phyloP scores from a whole-genome alignment of 805 yeast species.

The Candida maesae region DNA sequence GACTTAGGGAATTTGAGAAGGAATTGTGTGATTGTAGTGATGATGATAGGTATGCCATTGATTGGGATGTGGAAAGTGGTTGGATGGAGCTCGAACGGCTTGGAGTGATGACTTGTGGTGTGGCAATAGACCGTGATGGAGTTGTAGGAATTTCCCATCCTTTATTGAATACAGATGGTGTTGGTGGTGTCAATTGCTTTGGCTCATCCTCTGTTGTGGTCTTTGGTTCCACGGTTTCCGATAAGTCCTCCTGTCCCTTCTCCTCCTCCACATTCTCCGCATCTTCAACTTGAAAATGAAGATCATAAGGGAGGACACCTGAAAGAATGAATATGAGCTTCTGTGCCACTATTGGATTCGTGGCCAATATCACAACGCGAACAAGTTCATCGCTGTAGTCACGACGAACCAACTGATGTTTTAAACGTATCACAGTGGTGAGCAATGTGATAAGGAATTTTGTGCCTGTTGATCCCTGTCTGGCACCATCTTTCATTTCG shows the following conservation, averaged over 20 bases:
- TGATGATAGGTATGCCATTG: constrained; percentile 36
- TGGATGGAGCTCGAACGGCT: constrained; percentile 32
- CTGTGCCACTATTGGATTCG: constrained; percentile 58
- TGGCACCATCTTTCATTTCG: constrained; percentile 40
- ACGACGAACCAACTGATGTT: constrained; percentile 12
- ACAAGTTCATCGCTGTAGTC: constrained; percentile 30
- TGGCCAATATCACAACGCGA: constrained; percentile 53
- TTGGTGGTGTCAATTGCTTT: constrained; percentile 16
- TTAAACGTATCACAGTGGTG: constrained; percentile 17
- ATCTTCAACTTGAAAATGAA: constrained; percentile 20
- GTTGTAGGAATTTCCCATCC: constrained; percentile 41
- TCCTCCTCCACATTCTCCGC: neutral
- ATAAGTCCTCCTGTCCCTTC: neutral
- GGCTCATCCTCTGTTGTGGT: neutral
- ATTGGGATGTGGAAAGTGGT: constrained; percentile 34
- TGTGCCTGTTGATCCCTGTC: constrained; percentile 21
- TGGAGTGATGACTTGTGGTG: constrained; percentile 30
- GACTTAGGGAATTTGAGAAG: constrained; percentile 32
- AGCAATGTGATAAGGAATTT: constrained; percentile 23
- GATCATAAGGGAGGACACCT: constrained; percentile 42
- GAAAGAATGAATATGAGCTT: constrained; percentile 51
- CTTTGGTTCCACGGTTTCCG: neutral
- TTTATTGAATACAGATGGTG: constrained; percentile 25
- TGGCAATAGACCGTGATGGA: constrained; percentile 25
- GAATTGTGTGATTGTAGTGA: constrained; percentile 32